Evolutionary conservation across 2,329 filamentous ascomycete genomes (phyloP), one percentile per base, ranked within the genome.

Genomic region (Trichoderma breve): DNA sequence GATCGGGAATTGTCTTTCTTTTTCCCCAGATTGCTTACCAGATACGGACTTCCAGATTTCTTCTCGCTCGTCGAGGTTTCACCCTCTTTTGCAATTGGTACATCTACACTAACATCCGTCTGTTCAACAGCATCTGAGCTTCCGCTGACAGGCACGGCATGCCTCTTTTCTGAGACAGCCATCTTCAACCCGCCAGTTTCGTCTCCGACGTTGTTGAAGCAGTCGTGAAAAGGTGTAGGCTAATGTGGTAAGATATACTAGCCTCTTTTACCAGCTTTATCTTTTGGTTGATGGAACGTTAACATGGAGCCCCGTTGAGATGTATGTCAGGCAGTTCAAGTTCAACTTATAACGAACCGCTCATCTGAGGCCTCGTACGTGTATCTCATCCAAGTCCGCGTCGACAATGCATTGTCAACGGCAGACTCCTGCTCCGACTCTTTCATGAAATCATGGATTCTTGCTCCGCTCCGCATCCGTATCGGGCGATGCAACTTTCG

Each of bases 11-110:
- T 21, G 21, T 24, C 65, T 24, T 24, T 15, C 26, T 12, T n/a
- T 21, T n/a, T 18, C 18, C 39, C 7, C 28, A 12, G 7, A 34
- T 1, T 2, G 51, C 65, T 70, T 18, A 70, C 67, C 28, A 70
- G 57, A 62, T 70, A 70, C 5, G 67, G 67, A 15, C 57, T 62
- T 15, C 58, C 28, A 15, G 67, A 70, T 8, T 60, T 62, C 14
- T 62, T 70, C 57, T 61, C 57, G 57, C 15, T 26, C 67, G 18
- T 28, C 15, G 57, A 28, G 8, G 39, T 24, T 28, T 28, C 39
- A 36, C 53, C 21, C 18, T 26, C 30, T 4, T 15, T 36, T 9
- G 28, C 9, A 0, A 53, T 24, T 4, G 12, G 57, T 11, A 60
- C 32, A 7, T 70, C 39, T 70, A 53, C 18, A 43, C 67, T 47